Percentiles rank a stretch among this genome's conserved stretches.
Evolutionary conservation across 192 early-diverging fungal genomes (phyloP).

Genomic region (Backusella circina): DNA sequence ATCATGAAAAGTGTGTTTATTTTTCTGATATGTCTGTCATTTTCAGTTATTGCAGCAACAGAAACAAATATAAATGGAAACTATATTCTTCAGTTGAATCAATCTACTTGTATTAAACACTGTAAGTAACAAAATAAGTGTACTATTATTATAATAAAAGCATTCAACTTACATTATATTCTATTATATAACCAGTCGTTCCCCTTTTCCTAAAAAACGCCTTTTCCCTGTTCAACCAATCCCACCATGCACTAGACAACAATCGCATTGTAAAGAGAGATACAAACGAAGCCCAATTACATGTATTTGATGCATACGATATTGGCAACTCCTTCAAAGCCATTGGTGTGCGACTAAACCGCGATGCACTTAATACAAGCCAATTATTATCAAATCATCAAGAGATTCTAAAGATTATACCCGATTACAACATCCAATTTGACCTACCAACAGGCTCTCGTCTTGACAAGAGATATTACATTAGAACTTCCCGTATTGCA

Average conservation of each 20-base stretch:
- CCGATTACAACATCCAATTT: conserved; percentile 16
- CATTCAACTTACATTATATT: not conserved
- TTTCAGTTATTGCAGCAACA: not conserved
- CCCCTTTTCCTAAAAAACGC: conserved; percentile 1
- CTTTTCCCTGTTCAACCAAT: not conserved
- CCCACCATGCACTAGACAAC: not conserved
- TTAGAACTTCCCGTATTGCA: not conserved
- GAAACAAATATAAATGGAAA: not conserved
- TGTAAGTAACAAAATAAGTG: not conserved
- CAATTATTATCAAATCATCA: not conserved
- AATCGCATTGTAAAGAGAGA: not conserved
- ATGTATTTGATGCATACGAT: conserved; percentile 18
- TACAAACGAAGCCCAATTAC: not conserved
- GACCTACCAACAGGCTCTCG: not conserved
- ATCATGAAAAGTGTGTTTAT: not conserved
- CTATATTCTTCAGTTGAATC: conserved; percentile 7
- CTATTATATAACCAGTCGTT: not conserved
- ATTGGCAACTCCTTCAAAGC: conserved; percentile 12
- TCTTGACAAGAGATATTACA: conserved; percentile 4
- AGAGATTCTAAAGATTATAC: conserved; percentile 15
- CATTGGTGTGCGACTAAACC: not conserved
- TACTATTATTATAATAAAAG: too few species aligned
- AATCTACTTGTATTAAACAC: conserved; percentile 8
- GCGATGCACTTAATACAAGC: not conserved
- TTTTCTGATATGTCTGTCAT: not conserved